Evolutionary conservation across 495 filamentous ascomycete genomes (phyloP), one percentile per base, ranked within the genome.

Genomic region (Daldinia concentrica): DNA sequence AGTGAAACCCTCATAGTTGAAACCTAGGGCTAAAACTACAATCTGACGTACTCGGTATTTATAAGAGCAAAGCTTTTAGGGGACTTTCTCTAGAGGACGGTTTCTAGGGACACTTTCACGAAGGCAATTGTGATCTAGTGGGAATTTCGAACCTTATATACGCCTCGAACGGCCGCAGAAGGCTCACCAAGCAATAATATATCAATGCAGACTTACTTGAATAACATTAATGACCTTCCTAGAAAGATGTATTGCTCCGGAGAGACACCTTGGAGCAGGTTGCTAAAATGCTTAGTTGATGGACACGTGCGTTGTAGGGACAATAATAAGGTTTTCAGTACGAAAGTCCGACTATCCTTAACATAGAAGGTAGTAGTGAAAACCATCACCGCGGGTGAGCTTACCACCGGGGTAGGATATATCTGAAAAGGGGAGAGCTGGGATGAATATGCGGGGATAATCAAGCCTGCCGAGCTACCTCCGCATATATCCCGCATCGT

Each of bases 1-100:
- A 69, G 27, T 17, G 69, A 62, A 29, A 58, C 14, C 68, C 69
- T 77, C 73, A 77, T 77, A 3, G n/a, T 64, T 1, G 15, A 2
- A 50, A 45, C 0, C 14, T 11, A n/a, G 30, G 19, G 15, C 22
- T 34, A 34, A 34, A 11, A 15, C 7, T 58, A 26, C 1, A n/a
- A 12, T 24, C 8, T 34, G 4, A 14, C 14, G 9, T 24, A 7
- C 29, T 12, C 9, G 34, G 3, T 26, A 37, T 58, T n/a, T 15
- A 41, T 27, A 37, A 14, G 19, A 36, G 54, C 2, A n/a, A 14
- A 24, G 14, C 19, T 7, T 14, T 12, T 12, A n/a, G 30, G 29
- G 30, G 8, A 22, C 55, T 9, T 29, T 19, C 26, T 24, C 19
- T 14, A 12, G 43, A 48, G 6, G 15, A 19, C 6, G n/a, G 1